Evolutionary conservation across 257 asterid species (phyloP).

Genomic region (Solanum piurae): DNA sequence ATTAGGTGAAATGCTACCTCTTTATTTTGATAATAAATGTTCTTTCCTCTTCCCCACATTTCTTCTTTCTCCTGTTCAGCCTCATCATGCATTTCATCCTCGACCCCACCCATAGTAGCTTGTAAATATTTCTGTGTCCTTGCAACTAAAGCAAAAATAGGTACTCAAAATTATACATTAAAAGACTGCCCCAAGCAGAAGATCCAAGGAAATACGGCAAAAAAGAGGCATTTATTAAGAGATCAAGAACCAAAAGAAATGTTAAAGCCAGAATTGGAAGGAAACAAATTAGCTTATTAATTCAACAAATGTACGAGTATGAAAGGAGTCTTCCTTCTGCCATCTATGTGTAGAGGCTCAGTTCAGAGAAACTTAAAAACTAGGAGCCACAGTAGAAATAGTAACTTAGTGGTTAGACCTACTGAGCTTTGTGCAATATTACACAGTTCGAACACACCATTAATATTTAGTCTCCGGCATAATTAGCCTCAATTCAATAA

Average conservation of each 20-base stretch:
- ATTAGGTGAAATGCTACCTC: not conserved
- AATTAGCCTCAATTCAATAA: not conserved
- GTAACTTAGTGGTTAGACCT: not conserved
- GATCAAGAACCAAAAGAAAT: not conserved
- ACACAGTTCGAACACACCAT: not conserved
- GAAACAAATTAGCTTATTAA: not conserved
- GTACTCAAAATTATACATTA: not conserved
- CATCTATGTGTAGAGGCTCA: not conserved
- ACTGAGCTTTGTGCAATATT: not conserved
- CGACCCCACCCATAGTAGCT: slow-evolving; percentile 55
- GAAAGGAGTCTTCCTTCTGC: not conserved
- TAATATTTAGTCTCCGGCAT: not conserved
- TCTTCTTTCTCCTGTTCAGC: slow-evolving; percentile 47
- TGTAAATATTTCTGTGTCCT: slow-evolving; percentile 55
- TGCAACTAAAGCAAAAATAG: slow-evolving; percentile 32
- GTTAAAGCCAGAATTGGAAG: not conserved
- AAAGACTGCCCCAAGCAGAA: not conserved
- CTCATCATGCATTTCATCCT: slow-evolving; percentile 57
- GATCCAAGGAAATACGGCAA: not conserved
- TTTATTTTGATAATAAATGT: slow-evolving; percentile 28
- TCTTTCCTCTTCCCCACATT: slow-evolving; percentile 42
- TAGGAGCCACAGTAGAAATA: not conserved
- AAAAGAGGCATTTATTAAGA: not conserved
- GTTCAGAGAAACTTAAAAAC: not conserved
- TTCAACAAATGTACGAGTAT: not conserved